Evolutionary conservation across 495 filamentous ascomycete genomes (phyloP), one percentile per base, ranked within the genome.

Genomic region (Trypethelium eluteriae): DNA sequence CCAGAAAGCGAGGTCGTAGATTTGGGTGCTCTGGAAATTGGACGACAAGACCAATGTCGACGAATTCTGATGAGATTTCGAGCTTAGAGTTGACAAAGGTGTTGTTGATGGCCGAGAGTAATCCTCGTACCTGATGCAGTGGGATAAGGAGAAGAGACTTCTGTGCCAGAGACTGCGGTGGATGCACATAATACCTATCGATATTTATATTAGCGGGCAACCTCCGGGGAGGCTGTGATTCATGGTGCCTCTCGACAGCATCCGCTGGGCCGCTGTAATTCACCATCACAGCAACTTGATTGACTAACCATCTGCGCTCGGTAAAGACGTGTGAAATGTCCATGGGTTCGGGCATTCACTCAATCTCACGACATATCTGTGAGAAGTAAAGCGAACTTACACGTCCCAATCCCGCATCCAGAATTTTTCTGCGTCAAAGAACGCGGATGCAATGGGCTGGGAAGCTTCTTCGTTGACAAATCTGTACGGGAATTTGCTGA

Each of bases 391-490:
- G 64, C 5, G 2, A 44, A 84, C 87, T 83, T 79, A 95, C 90
- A 94, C 68, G 66, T 91, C 87, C 91, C 90, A 96, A 46, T 75
- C 66, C 2, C 84, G 79, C 2, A 81, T 69, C 69, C 86, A 85
- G 68, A 89, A 81, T 38, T 85, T 83, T 10, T 79, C 76, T 0
- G 70, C 75, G 53, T 88, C 86, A 68, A 87, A 87, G 69, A 84
- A 86, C 2, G 62, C 69, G 32, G 77, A 76, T 65, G 87, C 78
- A 65, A 86, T 82, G 7, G 70, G 70, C 71, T 82, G 72, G 10
- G 76, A 73, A 57, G 82, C 76, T 0, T 76, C 63, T 34, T 77
- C 78, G 47, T 78, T 76, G 64, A 87, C 76, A 69, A 84, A 88
- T 59, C 76, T 81, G 73, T 86, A 83, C 0, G 86, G 84, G 69